Evolutionary conservation across 1,284 basidiomycete species (phyloP).

Genomic region (Lignosus rhinocerotis): DNA sequence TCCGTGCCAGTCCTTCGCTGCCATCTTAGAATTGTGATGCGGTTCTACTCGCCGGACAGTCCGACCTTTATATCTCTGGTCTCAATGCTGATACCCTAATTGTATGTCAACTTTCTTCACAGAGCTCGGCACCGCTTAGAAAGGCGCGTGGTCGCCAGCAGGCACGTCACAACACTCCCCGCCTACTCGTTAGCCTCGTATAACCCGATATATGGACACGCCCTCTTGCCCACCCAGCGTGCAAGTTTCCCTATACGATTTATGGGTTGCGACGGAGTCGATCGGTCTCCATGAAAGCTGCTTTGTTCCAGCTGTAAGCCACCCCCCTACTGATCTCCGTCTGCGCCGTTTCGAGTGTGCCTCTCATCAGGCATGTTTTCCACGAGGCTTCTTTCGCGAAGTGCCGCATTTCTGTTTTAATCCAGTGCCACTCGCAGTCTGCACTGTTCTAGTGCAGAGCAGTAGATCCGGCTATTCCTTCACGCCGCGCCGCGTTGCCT

Average conservation of each 20-base stretch:
- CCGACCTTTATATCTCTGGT: conserved; percentile 8
- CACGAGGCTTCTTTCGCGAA: conserved; percentile 26
- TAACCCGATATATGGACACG: no score
- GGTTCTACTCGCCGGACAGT: neutral
- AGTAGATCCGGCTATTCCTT: conserved; percentile 26
- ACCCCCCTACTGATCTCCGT: conserved; percentile 17
- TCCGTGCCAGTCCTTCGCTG: no score
- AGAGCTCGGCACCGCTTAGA: conserved; percentile 21
- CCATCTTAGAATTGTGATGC: neutral
- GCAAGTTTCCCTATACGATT: neutral
- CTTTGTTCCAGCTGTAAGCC: conserved; percentile 8
- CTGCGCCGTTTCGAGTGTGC: conserved; percentile 10
- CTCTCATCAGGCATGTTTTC: conserved; percentile 25
- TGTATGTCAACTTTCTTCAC: conserved; percentile 14
- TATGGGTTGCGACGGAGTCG: neutral
- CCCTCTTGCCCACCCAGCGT: neutral
- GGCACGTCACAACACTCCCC: conserved; percentile 15
- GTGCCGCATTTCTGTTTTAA: conserved; percentile 25
- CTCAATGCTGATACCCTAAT: neutral
- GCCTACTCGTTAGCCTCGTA: neutral
- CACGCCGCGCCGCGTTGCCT: conserved; percentile 26
- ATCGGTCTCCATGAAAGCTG: neutral
- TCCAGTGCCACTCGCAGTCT: conserved; percentile 21
- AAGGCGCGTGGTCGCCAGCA: conserved; percentile 20
- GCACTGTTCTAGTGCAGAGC: conserved; percentile 17